These are phyloP conservation scores for Amauroascus verrucosus DNA, from an alignment of 2,329 filamentous ascomycete species.

Conservation along the genomic window DNA sequence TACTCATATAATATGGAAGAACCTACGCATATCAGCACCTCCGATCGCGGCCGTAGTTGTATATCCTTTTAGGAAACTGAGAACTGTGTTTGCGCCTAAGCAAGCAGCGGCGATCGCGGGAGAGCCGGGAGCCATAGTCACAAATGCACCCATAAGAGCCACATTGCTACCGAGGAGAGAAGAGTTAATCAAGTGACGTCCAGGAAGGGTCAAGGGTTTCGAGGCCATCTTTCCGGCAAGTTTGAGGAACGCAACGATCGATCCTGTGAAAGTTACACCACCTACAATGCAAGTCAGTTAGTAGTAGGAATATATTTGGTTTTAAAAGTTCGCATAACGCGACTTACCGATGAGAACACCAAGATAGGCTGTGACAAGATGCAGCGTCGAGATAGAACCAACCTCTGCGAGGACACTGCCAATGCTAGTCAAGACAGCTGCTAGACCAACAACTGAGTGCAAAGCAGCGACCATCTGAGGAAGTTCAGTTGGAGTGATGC, in stretches of 20 bases:
- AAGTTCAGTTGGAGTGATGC: conserved; percentile 78
- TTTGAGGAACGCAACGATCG: conserved; percentile 81
- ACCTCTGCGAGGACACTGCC: conserved; percentile 72
- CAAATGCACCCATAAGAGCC: conserved; percentile 73
- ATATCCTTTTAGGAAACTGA: conserved; percentile 78
- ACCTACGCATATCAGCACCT: conserved; percentile 74
- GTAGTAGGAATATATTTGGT: neutral
- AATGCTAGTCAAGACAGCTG: conserved; percentile 78
- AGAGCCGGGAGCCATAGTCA: conserved; percentile 69
- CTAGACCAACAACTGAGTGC: conserved; percentile 81
- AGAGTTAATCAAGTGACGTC: conserved; percentile 64
- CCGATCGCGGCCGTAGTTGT: conserved; percentile 83
- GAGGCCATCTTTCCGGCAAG: conserved; percentile 75
- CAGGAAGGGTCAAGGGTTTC: conserved; percentile 60
- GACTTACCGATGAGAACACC: conserved; percentile 64
- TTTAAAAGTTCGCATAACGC: neutral
- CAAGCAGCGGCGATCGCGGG: conserved; percentile 70
- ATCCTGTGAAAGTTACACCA: conserved; percentile 84
- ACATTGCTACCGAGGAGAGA: conserved; percentile 64
- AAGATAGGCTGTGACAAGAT: conserved; percentile 76
- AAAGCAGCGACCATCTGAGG: conserved; percentile 83
- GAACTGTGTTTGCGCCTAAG: conserved; percentile 60
- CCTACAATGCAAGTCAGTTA: conserved; percentile 29
- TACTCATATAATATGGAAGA: neutral
- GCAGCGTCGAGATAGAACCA: conserved; percentile 60